Evolutionary conservation across 192 early-diverging fungal species (phyloP).

Genomic region (Fimicolochytrium jonesii): DNA sequence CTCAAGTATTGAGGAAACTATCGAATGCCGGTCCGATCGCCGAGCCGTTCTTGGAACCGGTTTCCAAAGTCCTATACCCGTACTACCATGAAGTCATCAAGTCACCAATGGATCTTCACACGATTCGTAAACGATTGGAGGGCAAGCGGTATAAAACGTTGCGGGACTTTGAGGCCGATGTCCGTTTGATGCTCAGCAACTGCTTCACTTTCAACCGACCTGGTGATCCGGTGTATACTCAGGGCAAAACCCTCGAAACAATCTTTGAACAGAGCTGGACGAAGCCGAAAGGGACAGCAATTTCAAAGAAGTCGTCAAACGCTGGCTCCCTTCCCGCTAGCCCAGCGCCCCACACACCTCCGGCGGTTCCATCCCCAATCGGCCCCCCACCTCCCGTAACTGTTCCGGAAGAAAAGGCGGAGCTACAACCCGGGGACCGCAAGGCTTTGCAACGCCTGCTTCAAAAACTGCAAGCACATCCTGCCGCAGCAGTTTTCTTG

Average conservation of each 20-base stretch:
- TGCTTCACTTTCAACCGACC: constrained; percentile 54
- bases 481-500: constrained; percentile 6
- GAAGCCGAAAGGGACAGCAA: neutral
- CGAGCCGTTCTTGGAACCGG: neutral
- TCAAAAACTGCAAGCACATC: neutral
- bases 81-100: constrained; percentile 84
- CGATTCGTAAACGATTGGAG: constrained; percentile 66
- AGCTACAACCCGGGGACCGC: neutral
- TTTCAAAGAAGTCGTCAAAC: neutral
- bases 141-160: constrained; percentile 49
- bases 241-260: constrained; percentile 29
- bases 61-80: constrained; percentile 36
- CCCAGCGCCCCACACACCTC: neutral
- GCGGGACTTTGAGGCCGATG: constrained; percentile 64
- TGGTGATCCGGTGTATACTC: constrained; percentile 35
- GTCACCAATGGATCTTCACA: constrained; percentile 83
- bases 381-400: no score
- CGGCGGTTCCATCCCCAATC: no score
- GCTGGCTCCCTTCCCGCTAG: neutral
- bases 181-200: constrained; percentile 56
- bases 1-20: neutral
- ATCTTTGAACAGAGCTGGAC: constrained; percentile 31
- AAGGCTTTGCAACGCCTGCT: neutral
- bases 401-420: no score
- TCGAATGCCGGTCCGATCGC: neutral